These are phyloP conservation scores for Phytophthora citrophthora DNA, from an alignment of 352 stramenopile species.

Conservation along the genomic window DNA sequence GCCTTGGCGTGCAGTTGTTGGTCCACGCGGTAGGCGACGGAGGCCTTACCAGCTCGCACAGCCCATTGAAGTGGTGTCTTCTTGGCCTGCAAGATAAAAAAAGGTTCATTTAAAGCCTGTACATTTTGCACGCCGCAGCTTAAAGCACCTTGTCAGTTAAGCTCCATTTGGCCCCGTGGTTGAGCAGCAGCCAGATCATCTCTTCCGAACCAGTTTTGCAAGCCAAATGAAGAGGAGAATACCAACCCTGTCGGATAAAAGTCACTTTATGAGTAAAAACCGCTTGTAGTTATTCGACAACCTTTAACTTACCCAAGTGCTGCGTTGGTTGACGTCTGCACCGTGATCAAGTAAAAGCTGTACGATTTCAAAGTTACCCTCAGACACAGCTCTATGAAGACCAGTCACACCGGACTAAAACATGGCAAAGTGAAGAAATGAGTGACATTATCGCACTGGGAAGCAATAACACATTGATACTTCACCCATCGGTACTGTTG, in stretches of 20 bases:
- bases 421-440: neutral
- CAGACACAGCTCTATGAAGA: constrained; percentile 69
- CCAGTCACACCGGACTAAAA: constrained; percentile 65
- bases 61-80: constrained; percentile 82
- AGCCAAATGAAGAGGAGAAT: constrained; percentile 77
- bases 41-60: constrained; percentile 66
- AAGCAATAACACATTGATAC: neutral
- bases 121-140: neutral
- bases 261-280: neutral
- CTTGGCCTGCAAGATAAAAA: constrained; percentile 33
- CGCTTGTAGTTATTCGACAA: too few species aligned
- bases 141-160: constrained; percentile 56
- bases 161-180: constrained; percentile 65
- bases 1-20: constrained; percentile 66
- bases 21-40: constrained; percentile 76
- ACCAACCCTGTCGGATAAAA: constrained; percentile 58
- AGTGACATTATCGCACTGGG: neutral
- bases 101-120: neutral
- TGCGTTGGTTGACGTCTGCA: constrained; percentile 58
- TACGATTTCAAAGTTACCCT: constrained; percentile 46
- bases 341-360: constrained; percentile 55
- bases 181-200: constrained; percentile 69
- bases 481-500: constrained; percentile 67
- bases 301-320: constrained; percentile 57
- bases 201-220: constrained; percentile 70